phyloP scores from a whole-genome alignment of 2,329 filamentous ascomycete genomes.

The Chrysoporthe puriensis region DNA sequence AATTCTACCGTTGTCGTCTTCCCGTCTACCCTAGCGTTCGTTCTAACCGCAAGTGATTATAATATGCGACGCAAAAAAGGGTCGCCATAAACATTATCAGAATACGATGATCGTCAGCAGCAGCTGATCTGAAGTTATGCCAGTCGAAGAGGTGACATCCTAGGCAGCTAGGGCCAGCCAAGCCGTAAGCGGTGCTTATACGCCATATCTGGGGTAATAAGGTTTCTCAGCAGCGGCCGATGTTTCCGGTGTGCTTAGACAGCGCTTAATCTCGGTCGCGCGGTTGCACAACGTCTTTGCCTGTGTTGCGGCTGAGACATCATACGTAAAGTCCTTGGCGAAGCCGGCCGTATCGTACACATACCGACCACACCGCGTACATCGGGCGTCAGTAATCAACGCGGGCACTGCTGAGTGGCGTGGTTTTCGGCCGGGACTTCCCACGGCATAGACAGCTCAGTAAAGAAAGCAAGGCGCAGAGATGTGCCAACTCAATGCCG shows the following conservation, averaged over 20 bases:
- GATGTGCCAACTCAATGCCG: neutral
- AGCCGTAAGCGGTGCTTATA: neutral
- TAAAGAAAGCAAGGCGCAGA: neutral
- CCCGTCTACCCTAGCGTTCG: too few relatives aligned
- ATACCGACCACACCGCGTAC: neutral
- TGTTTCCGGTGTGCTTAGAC: neutral
- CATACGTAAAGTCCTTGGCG: neutral
- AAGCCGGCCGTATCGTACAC: neutral
- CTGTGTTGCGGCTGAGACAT: neutral
- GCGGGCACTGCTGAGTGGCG: neutral
- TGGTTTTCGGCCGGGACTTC: neutral
- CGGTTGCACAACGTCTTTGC: neutral
- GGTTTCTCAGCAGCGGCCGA: neutral
- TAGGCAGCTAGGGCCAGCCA: neutral
- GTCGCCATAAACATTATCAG: neutral
- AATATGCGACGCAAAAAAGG: too few relatives aligned
- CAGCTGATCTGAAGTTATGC: constrained; percentile 5
- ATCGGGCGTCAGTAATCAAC: neutral
- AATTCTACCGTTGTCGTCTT: neutral
- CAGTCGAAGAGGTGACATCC: neutral
- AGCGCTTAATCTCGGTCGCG: neutral
- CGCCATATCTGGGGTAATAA: neutral
- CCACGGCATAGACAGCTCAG: neutral
- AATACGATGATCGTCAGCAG: constrained; percentile 2
- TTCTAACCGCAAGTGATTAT: too few relatives aligned